These are phyloP conservation scores for Colletotrichum nymphaeae DNA, from an alignment of 2,329 filamentous ascomycete species.

Conservation along the genomic window DNA sequence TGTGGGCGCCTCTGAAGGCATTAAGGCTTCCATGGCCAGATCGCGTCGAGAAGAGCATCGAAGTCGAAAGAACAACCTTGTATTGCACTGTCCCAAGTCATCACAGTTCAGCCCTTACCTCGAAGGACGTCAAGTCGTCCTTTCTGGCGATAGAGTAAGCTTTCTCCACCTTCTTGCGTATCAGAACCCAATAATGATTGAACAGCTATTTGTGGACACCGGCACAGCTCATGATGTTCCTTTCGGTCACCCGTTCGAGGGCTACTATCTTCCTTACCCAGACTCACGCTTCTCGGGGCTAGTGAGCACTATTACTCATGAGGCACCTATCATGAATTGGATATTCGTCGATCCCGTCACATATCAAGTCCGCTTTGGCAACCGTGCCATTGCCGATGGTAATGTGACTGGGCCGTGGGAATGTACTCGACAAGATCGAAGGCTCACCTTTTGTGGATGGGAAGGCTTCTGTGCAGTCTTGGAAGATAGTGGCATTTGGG, in stretches of 20 bases:
- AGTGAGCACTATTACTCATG: slow-evolving; percentile 60
- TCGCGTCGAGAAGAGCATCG: slow-evolving; percentile 59
- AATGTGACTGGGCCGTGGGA: slow-evolving; percentile 61
- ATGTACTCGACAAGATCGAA: slow-evolving; percentile 62
- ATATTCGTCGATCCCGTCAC: slow-evolving; percentile 59
- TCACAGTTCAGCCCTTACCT: slow-evolving; percentile 55
- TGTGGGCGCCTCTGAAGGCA: slow-evolving; percentile 58
- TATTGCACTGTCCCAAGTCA: slow-evolving; percentile 58
- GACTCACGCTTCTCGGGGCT: slow-evolving; percentile 58
- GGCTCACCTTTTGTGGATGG: slow-evolving; percentile 61
- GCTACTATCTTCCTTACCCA: slow-evolving; percentile 69
- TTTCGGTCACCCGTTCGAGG: slow-evolving; percentile 63
- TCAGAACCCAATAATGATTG: not conserved
- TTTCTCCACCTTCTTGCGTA: not conserved
- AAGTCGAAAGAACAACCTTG: slow-evolving; percentile 58
- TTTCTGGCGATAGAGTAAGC: slow-evolving; percentile 55
- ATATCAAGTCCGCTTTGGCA: slow-evolving; percentile 59
- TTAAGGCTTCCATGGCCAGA: slow-evolving; percentile 58
- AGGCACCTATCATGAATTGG: slow-evolving; percentile 62
- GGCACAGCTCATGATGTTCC: slow-evolving; percentile 42
- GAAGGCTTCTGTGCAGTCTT: slow-evolving; percentile 61
- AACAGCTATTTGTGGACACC: slow-evolving; percentile 59
- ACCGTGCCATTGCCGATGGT: slow-evolving; percentile 53
- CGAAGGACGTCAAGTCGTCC: slow-evolving; percentile 56
- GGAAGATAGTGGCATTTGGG: slow-evolving; percentile 55